Conservation (phyloP, 208 protist genomes). For the Trypanosoma mega region DNA sequence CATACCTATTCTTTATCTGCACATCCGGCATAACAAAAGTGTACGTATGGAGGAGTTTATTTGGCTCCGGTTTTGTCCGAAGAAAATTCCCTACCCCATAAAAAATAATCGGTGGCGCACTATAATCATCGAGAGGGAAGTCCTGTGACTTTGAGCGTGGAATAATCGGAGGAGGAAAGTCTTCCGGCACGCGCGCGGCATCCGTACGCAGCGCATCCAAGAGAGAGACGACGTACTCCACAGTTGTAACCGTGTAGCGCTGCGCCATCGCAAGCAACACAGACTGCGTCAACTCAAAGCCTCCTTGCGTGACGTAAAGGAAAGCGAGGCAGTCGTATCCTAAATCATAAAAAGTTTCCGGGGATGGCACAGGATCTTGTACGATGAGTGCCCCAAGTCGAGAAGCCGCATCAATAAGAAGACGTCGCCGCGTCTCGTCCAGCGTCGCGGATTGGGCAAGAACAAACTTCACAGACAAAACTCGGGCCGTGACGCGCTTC, state of each 20-base stretch:
- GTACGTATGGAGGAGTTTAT: slow-evolving; percentile 35
- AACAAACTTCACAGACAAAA: slow-evolving; percentile 46
- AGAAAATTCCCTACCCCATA: slow-evolving; percentile 59
- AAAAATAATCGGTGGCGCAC: slow-evolving; percentile 49
- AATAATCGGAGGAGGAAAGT: slow-evolving; percentile 41
- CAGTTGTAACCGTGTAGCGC: slow-evolving; percentile 70
- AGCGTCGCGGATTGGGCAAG: slow-evolving; percentile 46
- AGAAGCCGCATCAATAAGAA: slow-evolving; percentile 34
- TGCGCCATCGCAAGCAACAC: slow-evolving; percentile 58
- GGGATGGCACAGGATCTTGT: slow-evolving; percentile 42
- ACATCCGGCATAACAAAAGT: slow-evolving; percentile 48
- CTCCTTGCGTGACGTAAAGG: slow-evolving; percentile 57
- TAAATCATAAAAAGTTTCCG: slow-evolving; percentile 45
- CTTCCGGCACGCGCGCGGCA: slow-evolving; percentile 30
- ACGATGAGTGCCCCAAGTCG: slow-evolving; percentile 48
- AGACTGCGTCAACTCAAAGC: slow-evolving; percentile 45
- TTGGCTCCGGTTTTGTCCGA: slow-evolving; percentile 28
- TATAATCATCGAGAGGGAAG: slow-evolving; percentile 52
- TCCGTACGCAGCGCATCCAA: slow-evolving; percentile 29
- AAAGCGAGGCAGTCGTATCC: slow-evolving; percentile 56
- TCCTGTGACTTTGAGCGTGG: slow-evolving; percentile 35
- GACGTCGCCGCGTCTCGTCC: slow-evolving; percentile 19
- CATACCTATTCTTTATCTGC: slow-evolving; percentile 24
- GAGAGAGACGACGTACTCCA: slow-evolving; percentile 40
- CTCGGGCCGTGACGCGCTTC: slow-evolving; percentile 48